A percentile compares a stretch with the other conserved stretches of the same genome.
These are phyloP conservation scores for Rosa persica DNA, from an alignment of 306 rosid species.

Conservation along the genomic window DNA sequence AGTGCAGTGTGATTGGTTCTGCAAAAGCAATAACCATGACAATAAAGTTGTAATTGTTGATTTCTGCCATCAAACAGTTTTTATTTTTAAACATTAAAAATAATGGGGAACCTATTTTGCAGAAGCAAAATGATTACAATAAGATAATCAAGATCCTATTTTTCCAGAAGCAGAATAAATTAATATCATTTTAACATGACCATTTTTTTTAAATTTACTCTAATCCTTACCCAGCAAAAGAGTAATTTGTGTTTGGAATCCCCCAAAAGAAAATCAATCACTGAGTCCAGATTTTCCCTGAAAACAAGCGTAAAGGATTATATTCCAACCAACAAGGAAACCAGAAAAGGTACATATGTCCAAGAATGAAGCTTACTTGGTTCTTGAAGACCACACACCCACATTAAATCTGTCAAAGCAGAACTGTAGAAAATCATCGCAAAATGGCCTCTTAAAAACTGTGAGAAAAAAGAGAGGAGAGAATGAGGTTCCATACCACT, in stretches of 20 bases:
- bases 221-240: constrained; percentile 78
- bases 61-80: background rate
- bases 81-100: background rate
- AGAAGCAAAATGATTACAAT: background rate
- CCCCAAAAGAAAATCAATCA: constrained; percentile 52
- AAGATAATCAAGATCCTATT: constrained; percentile 7
- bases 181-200: background rate
- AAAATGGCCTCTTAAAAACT: constrained; percentile 93
- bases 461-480: constrained; percentile 22
- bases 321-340: background rate
- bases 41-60: background rate
- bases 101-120: background rate
- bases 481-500: constrained; percentile 28
- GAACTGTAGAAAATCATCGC: constrained; percentile 72
- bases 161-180: background rate
- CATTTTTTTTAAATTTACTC: background rate
- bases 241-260: constrained; percentile 52
- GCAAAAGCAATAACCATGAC: constrained; percentile 16
- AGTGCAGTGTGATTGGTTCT: constrained; percentile 77
- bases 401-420: constrained; percentile 84
- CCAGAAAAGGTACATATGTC: constrained; percentile 21
- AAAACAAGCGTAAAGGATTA: constrained; percentile 16
- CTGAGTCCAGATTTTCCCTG: constrained; percentile 61
- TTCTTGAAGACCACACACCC: constrained; percentile 94
- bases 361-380: constrained; percentile 52